Percentiles rank a stretch among this genome's conserved stretches.
These are phyloP conservation scores for Blumeria graminis DNA, from an alignment of 2,329 filamentous ascomycete genomes.

Conservation along the genomic window DNA sequence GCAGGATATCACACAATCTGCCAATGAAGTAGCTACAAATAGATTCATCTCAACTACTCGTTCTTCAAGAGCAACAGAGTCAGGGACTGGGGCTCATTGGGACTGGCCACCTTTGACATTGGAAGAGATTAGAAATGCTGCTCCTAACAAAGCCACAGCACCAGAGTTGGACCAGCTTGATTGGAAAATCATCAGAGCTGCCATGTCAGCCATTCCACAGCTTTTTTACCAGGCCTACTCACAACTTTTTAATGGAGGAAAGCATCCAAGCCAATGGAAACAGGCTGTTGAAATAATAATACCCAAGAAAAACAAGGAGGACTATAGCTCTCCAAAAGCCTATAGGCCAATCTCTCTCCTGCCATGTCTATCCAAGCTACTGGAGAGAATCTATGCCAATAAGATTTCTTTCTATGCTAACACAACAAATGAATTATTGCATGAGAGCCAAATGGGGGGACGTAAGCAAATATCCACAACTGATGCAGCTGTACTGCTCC, in stretches of 20 bases:
- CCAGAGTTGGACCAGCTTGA: no score
- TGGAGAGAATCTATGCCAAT: not conserved
- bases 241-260: not conserved
- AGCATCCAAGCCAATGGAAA: not conserved
- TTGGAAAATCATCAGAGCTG: no score
- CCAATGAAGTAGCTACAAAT: no score
- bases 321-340: not conserved
- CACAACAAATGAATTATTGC: not conserved
- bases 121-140: no score
- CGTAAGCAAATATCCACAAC: not conserved
- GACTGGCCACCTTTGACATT: no score
- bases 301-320: not conserved
- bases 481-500: not conserved
- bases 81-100: no score
- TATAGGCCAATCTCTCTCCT: not conserved
- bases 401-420: not conserved
- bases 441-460: not conserved
- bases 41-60: no score
- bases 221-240: not conserved
- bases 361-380: not conserved
- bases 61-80: no score
- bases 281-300: not conserved
- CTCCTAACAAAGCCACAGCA: no score
- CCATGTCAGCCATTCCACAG: not conserved
- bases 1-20: no score